Conservation (phyloP, 306 rosid genomes). For the Citrullus amarus region DNA sequence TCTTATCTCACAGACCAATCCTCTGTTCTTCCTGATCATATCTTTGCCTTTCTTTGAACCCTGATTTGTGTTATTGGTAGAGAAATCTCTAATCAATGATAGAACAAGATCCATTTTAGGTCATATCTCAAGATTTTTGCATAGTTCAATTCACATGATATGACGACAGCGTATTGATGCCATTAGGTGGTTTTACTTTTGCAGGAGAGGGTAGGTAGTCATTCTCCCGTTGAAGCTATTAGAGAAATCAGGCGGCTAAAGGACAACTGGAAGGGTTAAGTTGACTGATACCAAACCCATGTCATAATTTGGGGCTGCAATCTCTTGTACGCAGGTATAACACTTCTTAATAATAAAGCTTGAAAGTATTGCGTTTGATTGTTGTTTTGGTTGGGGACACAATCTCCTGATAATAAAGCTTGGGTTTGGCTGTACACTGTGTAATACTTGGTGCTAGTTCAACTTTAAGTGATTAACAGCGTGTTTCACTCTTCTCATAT, state of each 20-base stretch:
- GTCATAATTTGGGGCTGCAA: background rate
- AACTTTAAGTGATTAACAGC: background rate
- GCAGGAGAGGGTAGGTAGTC: constrained; percentile 46
- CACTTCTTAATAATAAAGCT: background rate
- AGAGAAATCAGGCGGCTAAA: constrained; percentile 51
- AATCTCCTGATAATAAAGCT: background rate
- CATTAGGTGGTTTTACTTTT: background rate
- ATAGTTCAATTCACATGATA: background rate
- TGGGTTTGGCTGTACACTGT: background rate
- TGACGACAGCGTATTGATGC: background rate
- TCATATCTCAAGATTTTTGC: background rate
- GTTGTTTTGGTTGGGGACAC: background rate
- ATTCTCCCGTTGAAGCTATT: constrained; percentile 55
- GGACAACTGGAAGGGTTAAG: constrained; percentile 68
- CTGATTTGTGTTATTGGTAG: background rate
- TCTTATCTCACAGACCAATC: background rate
- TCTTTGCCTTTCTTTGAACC: background rate
- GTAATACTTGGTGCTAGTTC: background rate
- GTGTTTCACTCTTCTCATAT: background rate
- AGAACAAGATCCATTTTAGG: background rate
- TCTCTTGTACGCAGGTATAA: background rate
- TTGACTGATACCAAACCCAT: background rate
- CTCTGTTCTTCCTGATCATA: no score
- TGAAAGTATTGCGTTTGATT: background rate
- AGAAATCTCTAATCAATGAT: background rate